Evolutionary conservation across 345 rosid genomes (phyloP).

Genomic region (Eucalyptus pauciflora): DNA sequence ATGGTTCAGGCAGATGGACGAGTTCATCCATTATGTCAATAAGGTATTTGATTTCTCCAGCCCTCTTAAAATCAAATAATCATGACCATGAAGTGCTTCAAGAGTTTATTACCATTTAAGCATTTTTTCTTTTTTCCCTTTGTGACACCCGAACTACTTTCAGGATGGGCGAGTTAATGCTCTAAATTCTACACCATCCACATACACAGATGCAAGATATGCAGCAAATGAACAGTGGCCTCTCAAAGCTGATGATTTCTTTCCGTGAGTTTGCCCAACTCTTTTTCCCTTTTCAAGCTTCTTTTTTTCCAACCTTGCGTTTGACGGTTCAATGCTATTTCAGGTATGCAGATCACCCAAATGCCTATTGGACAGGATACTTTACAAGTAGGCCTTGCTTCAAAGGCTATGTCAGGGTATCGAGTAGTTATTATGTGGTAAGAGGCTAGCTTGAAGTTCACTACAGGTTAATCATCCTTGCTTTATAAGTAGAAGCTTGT

Average conservation of each 20-base stretch:
- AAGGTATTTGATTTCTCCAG: slow-evolving; percentile 23
- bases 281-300: not conserved
- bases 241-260: slow-evolving; percentile 78
- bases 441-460: not conserved
- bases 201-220: slow-evolving; percentile 77
- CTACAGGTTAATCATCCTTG: not conserved
- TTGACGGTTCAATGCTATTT: not conserved
- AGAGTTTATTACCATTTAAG: not conserved
- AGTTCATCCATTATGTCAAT: slow-evolving; percentile 90
- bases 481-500: too few species aligned
- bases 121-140: not conserved
- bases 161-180: slow-evolving; percentile 95
- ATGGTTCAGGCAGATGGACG: slow-evolving; percentile 96
- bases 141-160: not conserved
- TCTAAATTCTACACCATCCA: slow-evolving; percentile 81
- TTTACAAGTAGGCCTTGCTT: slow-evolving; percentile 85
- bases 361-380: slow-evolving; percentile 96
- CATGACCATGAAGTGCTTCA: not conserved
- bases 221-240: slow-evolving; percentile 78
- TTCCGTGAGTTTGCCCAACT: slow-evolving; percentile 57
- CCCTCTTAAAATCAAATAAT: not conserved
- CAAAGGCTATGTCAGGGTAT: slow-evolving; percentile 65
- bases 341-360: slow-evolving; percentile 89
- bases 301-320: not conserved
- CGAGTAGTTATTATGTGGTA: slow-evolving; percentile 83